Evolutionary conservation across 2,329 filamentous ascomycete species (phyloP).

Genomic region (Nemania sp.): DNA sequence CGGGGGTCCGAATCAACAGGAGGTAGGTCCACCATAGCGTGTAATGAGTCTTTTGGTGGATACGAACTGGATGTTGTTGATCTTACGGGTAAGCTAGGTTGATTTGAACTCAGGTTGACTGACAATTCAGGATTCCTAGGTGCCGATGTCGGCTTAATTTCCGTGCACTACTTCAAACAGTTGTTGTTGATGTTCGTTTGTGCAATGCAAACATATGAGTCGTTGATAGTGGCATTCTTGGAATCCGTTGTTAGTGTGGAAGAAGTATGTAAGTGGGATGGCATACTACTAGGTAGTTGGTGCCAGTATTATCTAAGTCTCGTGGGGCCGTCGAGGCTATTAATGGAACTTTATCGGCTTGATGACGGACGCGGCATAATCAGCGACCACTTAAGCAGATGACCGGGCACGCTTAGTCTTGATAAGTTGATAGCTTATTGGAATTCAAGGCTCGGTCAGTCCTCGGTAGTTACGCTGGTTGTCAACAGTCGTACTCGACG

Average conservation of each 20-base stretch:
- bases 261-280: background rate
- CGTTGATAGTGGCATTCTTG: background rate
- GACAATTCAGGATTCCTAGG: background rate
- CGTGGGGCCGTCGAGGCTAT: background rate
- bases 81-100: background rate
- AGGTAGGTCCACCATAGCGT: slow-evolving; percentile 14
- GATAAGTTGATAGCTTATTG: background rate
- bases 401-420: slow-evolving; percentile 4
- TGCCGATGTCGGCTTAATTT: slow-evolving; percentile 29
- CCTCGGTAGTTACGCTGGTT: slow-evolving; percentile 25
- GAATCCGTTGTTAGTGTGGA: background rate
- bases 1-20: slow-evolving; percentile 23
- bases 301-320: background rate
- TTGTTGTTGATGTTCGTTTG: slow-evolving; percentile 1
- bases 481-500: slow-evolving; percentile 8
- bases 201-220: background rate
- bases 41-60: slow-evolving; percentile 22
- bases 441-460: slow-evolving; percentile 15
- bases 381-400: slow-evolving; percentile 15
- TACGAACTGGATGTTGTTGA: slow-evolving; percentile 23
- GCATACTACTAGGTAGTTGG: too few relatives aligned
- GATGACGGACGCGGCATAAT: slow-evolving; percentile 16
- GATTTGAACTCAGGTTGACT: background rate
- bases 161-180: background rate
- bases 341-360: background rate